A percentile compares a stretch with the other conserved stretches of the same genome.
These are phyloP conservation scores for Nevesoporus exiguus DNA, from an alignment of 768 basidiomycete species.

Conservation along the genomic window DNA sequence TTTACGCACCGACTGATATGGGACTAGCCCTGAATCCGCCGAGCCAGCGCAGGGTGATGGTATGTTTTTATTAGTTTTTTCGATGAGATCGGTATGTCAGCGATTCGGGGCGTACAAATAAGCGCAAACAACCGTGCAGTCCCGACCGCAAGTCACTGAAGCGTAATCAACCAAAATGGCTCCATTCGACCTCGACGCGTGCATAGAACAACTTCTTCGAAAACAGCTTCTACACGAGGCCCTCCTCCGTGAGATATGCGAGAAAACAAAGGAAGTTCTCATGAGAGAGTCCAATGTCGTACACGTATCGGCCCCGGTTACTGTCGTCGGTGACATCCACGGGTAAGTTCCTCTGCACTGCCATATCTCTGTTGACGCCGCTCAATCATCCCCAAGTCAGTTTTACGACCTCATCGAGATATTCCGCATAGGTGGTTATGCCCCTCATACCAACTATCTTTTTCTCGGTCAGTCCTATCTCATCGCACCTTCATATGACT, in stretches of 20 bases:
- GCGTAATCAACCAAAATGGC: slow-evolving; percentile 23
- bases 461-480: slow-evolving; percentile 76
- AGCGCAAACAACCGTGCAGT: slow-evolving; percentile 13
- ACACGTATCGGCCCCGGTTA: slow-evolving; percentile 93
- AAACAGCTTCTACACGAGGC: slow-evolving; percentile 96
- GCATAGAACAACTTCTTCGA: slow-evolving; percentile 83
- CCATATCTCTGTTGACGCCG: slow-evolving; percentile 22
- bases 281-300: slow-evolving; percentile 99
- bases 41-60: slow-evolving; percentile 3
- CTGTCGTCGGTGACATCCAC: slow-evolving; percentile 98
- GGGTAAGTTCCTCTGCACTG: slow-evolving; percentile 60
- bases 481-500: neutral
- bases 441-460: slow-evolving; percentile 95
- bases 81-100: slow-evolving; percentile 7
- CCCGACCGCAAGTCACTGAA: neutral
- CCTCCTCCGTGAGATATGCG: slow-evolving; percentile 95
- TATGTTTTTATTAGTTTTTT: slow-evolving; percentile 10
- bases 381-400: slow-evolving; percentile 64
- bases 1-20: slow-evolving; percentile 16
- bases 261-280: slow-evolving; percentile 98
- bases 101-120: slow-evolving; percentile 15
- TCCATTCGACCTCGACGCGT: slow-evolving; percentile 95
- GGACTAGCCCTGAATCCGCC: slow-evolving; percentile 14
- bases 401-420: slow-evolving; percentile 99
- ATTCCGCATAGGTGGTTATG: slow-evolving; percentile 96